These are phyloP conservation scores for Trichosporon sp. DNA, from an alignment of 1,284 basidiomycete species.

Conservation along the genomic window DNA sequence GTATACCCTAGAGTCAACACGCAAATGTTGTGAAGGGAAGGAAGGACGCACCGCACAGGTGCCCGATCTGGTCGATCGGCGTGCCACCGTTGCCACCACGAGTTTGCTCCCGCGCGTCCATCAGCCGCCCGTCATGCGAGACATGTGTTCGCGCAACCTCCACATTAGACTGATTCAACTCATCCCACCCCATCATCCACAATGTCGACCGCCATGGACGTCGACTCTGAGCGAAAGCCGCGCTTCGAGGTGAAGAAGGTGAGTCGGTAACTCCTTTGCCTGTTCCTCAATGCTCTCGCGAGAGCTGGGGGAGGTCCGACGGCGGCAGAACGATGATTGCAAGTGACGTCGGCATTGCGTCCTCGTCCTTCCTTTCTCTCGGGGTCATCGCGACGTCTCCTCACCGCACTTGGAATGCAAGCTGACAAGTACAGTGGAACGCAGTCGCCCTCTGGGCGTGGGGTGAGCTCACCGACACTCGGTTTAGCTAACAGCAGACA, in stretches of 20 bases:
- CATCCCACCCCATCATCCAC: constrained; percentile 14
- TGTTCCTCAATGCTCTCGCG: too few relatives aligned
- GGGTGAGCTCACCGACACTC: constrained; percentile 63
- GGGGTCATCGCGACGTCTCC: not conserved
- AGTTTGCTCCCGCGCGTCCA: constrained; percentile 1
- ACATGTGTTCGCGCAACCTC: constrained; percentile 9
- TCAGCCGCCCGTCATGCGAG: not conserved
- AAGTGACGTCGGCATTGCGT: constrained; percentile 26
- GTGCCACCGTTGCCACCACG: constrained; percentile 11
- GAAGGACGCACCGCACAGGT: not conserved
- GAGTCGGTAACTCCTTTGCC: constrained; percentile 28
- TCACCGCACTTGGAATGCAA: not conserved
- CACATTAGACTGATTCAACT: not conserved
- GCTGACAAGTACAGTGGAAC: constrained; percentile 71
- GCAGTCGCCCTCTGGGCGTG: constrained; percentile 95
- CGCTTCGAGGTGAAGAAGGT: constrained; percentile 98
- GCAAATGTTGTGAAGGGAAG: not conserved
- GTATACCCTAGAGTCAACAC: not conserved
- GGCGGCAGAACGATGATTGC: not conserved
- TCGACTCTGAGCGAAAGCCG: constrained; percentile 61
- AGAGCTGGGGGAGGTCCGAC: too few relatives aligned
- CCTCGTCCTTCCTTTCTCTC: not conserved
- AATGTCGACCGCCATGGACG: constrained; percentile 53
- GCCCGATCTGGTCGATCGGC: not conserved
- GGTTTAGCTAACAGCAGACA: constrained; percentile 63